These are phyloP conservation scores for Verticillium zaregamsianum DNA, from an alignment of 2,329 filamentous ascomycete species.

Conservation along the genomic window DNA sequence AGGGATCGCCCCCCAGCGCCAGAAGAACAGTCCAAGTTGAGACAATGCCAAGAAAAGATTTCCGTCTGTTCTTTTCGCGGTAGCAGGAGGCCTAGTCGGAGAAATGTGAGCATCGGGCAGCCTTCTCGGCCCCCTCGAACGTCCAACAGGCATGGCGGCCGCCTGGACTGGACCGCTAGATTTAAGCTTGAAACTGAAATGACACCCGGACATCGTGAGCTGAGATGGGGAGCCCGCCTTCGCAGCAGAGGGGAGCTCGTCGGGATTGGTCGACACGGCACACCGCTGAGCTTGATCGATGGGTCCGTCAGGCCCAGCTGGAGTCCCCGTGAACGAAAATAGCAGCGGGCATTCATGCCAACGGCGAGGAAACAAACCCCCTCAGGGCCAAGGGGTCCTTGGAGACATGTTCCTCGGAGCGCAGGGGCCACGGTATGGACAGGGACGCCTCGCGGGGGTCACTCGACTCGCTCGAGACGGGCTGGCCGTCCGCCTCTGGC, in stretches of 20 bases:
- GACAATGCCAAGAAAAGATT: not conserved
- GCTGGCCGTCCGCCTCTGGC: not conserved
- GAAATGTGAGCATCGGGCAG: not conserved
- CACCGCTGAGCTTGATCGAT: not conserved
- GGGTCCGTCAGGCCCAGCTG: not conserved
- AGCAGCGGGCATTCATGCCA: not conserved
- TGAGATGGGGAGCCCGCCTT: not conserved
- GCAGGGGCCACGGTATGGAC: not conserved
- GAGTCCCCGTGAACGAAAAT: not conserved
- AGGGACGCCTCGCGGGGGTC: not conserved
- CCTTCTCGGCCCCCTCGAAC: not conserved
- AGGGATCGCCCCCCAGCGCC: not conserved
- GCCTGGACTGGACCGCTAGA: not conserved
- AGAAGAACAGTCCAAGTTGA: not conserved
- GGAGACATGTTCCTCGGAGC: not conserved
- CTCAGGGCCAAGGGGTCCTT: not conserved
- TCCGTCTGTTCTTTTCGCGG: not conserved
- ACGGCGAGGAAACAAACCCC: not conserved
- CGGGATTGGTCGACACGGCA: not conserved
- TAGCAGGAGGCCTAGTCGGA: not conserved
- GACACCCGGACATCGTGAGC: not conserved
- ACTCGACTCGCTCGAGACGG: not conserved
- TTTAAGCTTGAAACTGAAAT: not conserved
- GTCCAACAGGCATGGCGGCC: not conserved
- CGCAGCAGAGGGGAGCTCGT: not conserved